Percentiles rank a stretch among this genome's conserved stretches.
Conservation (phyloP, 192 early-diverging fungal genomes). For the Chytriomyces sp. region DNA sequence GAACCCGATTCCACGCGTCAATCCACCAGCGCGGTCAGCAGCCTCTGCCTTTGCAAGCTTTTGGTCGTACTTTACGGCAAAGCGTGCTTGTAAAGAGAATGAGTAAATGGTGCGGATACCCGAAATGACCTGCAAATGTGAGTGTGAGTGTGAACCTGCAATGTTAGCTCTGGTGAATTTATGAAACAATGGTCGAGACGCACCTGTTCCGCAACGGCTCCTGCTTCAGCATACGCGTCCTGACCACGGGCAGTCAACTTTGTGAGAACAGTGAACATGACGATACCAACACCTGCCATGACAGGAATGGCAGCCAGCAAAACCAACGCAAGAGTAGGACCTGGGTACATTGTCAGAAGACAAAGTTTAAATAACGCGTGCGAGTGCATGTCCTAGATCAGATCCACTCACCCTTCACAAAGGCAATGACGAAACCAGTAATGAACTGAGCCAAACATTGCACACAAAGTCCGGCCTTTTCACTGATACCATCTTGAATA, state of each 20-base stretch:
- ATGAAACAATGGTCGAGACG: not conserved
- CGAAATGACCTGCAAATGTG: slow-evolving; percentile 57
- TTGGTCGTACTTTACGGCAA: slow-evolving; percentile 66
- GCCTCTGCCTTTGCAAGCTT: slow-evolving; percentile 68
- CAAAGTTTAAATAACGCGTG: too few species aligned
- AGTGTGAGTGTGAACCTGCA: too few species aligned
- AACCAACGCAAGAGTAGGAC: slow-evolving; percentile 29
- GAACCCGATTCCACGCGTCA: slow-evolving; percentile 66
- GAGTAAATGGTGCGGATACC: slow-evolving; percentile 86
- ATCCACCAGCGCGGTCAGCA: slow-evolving; percentile 66
- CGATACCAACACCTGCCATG: slow-evolving; percentile 65
- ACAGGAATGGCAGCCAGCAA: slow-evolving; percentile 23
- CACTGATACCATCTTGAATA: slow-evolving; percentile 61
- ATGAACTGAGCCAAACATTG: slow-evolving; percentile 49
- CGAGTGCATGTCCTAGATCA: not conserved
- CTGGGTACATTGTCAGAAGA: not conserved
- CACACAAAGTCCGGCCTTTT: slow-evolving; percentile 54
- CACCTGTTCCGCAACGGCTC: slow-evolving; percentile 82
- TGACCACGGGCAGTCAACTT: slow-evolving; percentile 56
- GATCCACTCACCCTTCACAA: slow-evolving; percentile 59
- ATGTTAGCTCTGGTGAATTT: too few species aligned
- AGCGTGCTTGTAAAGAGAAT: slow-evolving; percentile 79
- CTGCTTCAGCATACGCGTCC: slow-evolving; percentile 78
- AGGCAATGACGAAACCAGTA: slow-evolving; percentile 54
- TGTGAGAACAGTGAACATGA: slow-evolving; percentile 80